phyloP scores from a whole-genome alignment of 805 yeast species.

The Starmera caribaea region DNA sequence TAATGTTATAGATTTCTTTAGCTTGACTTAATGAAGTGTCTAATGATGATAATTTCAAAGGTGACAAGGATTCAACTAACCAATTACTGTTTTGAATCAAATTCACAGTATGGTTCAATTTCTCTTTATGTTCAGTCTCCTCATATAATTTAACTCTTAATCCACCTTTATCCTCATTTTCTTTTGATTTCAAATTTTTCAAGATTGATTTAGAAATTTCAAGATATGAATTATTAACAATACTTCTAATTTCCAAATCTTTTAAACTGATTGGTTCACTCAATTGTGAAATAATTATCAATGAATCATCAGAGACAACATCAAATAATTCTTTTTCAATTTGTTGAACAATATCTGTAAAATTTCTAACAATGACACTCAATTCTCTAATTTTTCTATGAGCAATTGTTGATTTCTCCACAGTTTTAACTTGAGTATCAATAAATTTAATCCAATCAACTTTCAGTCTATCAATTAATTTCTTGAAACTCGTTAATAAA shows the following conservation, averaged over 20 bases:
- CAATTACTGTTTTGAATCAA: conserved; percentile 46
- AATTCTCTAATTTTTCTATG: conserved; percentile 31
- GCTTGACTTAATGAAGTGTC: conserved; percentile 7
- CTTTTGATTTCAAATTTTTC: conserved; percentile 16
- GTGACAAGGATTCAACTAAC: conserved; percentile 32
- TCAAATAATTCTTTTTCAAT: conserved; percentile 18
- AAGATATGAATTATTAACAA: conserved; percentile 21
- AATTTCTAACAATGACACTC: conserved; percentile 33
- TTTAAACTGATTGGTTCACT: background rate
- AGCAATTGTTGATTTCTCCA: conserved; percentile 28
- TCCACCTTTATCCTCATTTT: conserved; percentile 12
- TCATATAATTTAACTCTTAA: conserved; percentile 8
- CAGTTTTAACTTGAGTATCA: conserved; percentile 38
- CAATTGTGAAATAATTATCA: background rate
- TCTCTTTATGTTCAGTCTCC: conserved; percentile 20
- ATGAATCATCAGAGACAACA: background rate
- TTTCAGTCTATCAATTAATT: conserved; percentile 40
- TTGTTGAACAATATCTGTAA: conserved; percentile 36
- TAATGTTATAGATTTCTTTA: conserved; percentile 20
- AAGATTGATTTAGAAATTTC: conserved; percentile 21
- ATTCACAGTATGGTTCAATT: conserved; percentile 32
- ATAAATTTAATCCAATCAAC: conserved; percentile 52
- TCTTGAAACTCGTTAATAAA: conserved; percentile 37
- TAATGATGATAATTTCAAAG: conserved; percentile 12
- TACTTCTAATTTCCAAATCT: conserved; percentile 13